Base-by-base conservation (phyloP, 2,329 filamentous ascomycete species). In the Fusarium oxysporum region DNA sequence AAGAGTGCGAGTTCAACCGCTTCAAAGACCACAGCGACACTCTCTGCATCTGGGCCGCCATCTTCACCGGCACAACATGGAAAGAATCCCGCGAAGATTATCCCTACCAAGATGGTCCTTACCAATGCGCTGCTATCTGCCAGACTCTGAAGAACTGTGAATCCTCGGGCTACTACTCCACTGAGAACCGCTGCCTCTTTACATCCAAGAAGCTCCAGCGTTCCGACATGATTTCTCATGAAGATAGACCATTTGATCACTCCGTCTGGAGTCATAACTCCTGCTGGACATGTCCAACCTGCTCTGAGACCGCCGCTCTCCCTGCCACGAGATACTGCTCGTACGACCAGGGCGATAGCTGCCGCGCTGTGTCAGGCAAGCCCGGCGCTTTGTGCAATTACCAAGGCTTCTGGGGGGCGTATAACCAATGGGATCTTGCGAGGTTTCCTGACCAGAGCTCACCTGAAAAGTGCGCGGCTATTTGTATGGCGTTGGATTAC, bases 81-180 rank as follows among this genome's bases (percentile, higher is more conserved):
- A 71, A 30, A 0, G 56, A 41, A 13, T 14, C 33, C 2, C 68
- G 68, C 6, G 9, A 38, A 21, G 61, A 70, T 4, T 71, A 65
- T 7, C 68, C 68, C 0, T 47, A 40, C 17, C 65, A 71, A 30
- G 55, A 71, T 5, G 30, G 14, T 11, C 19, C 28, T 6, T 57
- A 70, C 17, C 68, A 71, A 32, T 71, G 68, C 23, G 41, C 35
- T 0, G 66, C 66, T 16, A 71, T 71, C 8, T 71, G 68, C 6
- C 33, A 70, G 9, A 61, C 47, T 2, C 28, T 71, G 0, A 14
- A 56, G 14, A 40, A 61, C 28, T 71, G 68, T 2, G 30, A 55
- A 28, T 70, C 68, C 0, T 28, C 61, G 3, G 66, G 38, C 0
- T 71, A 66, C 12, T 71, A 54, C 40, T 19, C n/a, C 6, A 44